Percentiles rank a stretch among this genome's conserved stretches.
Conservation (phyloP, 441 rosid genomes). For the Rhodomyrtus psidioides region DNA sequence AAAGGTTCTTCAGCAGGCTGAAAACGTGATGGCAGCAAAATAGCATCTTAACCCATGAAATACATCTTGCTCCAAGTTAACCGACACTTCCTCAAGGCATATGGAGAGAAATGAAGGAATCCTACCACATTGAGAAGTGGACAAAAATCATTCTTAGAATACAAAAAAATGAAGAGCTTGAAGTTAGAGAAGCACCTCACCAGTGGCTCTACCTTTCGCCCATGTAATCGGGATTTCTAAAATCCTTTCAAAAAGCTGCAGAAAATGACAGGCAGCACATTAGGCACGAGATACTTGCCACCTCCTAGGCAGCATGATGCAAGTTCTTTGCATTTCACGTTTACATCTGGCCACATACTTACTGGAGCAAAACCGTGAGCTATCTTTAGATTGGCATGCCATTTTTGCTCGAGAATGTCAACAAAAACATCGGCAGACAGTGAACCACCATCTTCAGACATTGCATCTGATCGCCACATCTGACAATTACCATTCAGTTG, state of each 20-base stretch:
- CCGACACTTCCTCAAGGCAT: background rate
- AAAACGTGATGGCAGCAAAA: background rate
- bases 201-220: conserved; percentile 96
- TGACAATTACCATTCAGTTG: conserved; percentile 88
- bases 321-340: background rate
- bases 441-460: conserved; percentile 93
- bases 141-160: background rate
- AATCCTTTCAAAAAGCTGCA: conserved; percentile 93
- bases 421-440: conserved; percentile 94
- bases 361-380: conserved; percentile 94
- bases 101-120: background rate
- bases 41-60: background rate
- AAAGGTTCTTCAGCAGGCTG: background rate
- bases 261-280: conserved; percentile 11
- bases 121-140: background rate
- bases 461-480: conserved; percentile 79
- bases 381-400: conserved; percentile 95
- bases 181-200: conserved; percentile 98
- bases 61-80: background rate
- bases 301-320: background rate
- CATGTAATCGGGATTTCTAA: conserved; percentile 84
- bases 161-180: conserved; percentile 2
- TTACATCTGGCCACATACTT: conserved; percentile 24
- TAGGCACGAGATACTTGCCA: conserved; percentile 14
- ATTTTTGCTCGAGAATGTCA: conserved; percentile 76